Conservation (phyloP, 1,284 basidiomycete genomes). For the Melanopsichium pennsylvanicum region DNA sequence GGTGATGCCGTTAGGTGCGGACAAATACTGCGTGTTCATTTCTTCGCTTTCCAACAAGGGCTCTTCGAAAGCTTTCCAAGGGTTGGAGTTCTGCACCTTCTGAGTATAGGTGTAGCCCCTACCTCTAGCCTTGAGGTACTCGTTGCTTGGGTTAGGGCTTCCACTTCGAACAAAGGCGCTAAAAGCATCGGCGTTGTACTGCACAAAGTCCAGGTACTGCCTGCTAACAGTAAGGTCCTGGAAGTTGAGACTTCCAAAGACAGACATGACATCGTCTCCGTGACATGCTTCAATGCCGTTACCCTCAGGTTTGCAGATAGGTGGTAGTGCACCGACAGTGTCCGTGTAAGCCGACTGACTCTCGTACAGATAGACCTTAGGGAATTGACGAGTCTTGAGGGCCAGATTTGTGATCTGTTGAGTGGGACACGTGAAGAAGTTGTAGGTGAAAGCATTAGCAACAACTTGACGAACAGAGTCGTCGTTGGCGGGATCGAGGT, state of each 20-base stretch:
- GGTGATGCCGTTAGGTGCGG: conserved; percentile 15
- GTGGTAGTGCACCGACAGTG: conserved; percentile 1
- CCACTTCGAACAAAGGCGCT: conserved; percentile 22
- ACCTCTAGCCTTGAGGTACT: conserved; percentile 23
- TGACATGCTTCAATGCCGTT: conserved; percentile 30
- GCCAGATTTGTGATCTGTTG: conserved; percentile 27
- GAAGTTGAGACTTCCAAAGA: conserved; percentile 24
- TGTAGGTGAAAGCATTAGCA: conserved; percentile 29
- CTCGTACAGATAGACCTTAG: conserved; percentile 37
- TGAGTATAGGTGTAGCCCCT: conserved; percentile 36
- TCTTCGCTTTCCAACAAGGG: conserved; percentile 3
- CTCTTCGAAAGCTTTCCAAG: conserved; percentile 14
- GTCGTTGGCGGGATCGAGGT: conserved; percentile 13
- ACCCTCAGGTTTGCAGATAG: conserved; percentile 13
- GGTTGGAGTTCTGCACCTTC: conserved; percentile 12
- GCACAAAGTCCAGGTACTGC: conserved; percentile 31
- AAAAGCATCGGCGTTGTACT: conserved; percentile 26
- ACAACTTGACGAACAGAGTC: conserved; percentile 30
- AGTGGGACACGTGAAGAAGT: conserved; percentile 42
- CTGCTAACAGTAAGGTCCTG: conserved; percentile 7
- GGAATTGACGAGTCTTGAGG: conserved; percentile 9
- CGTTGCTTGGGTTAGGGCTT: conserved; percentile 12
- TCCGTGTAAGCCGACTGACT: conserved; percentile 24
- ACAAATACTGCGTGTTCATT: conserved; percentile 20
- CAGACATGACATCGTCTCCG: conserved; percentile 19